Base-by-base conservation (phyloP, 257 asterid genomes). In the Solanum paucissectum region DNA sequence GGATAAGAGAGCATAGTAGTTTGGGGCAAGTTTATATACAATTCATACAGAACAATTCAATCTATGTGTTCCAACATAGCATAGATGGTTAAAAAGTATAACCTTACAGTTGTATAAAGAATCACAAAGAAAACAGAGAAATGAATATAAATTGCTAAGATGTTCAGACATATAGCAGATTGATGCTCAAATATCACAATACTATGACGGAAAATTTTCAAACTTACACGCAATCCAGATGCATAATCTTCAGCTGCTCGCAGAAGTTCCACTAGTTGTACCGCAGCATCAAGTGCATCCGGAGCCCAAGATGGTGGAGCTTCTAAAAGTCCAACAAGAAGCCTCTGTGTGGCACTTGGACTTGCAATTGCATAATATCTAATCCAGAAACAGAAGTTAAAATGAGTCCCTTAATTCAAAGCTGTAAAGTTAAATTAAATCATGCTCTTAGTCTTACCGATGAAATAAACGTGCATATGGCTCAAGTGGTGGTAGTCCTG, bases 261-360 rank as follows among this genome's bases (percentile, higher is more conserved):
- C 79, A 97, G 98, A 77, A 97, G 98, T 92, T 97, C 99, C 92
- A 97, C 99, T 62, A 97, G 94, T 89, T 97, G 99, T 76, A 97
- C 99, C 84, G 99, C 96, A 93, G 99, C 99, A 91, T 97, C 99
- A 87, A 97, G 98, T 81, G 99, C 99, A 92, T 97, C 99, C 6
- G 99, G 99, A 83, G 99, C 99, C 99, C 99, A 97, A 27, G 99
- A 97, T 37, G 99, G 99, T 34, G 99, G 99, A 87, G 99, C 99
- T 91, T 97, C 99, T 87, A 97, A 92, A 79, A 97, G 96, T 90
- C 99, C 99, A 89, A 97, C 95, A 88, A 97, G 99, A 89, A 97
- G 94, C 90, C 99, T 96, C 87, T 95, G 99, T 16, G 99, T 97
- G 91, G 99, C 99, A 95, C 96, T 94, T 64, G 99, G 99, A 93